Evolutionary conservation across 371 early-diverging fungal genomes (phyloP).

Genomic region (Mortierella sp.): DNA sequence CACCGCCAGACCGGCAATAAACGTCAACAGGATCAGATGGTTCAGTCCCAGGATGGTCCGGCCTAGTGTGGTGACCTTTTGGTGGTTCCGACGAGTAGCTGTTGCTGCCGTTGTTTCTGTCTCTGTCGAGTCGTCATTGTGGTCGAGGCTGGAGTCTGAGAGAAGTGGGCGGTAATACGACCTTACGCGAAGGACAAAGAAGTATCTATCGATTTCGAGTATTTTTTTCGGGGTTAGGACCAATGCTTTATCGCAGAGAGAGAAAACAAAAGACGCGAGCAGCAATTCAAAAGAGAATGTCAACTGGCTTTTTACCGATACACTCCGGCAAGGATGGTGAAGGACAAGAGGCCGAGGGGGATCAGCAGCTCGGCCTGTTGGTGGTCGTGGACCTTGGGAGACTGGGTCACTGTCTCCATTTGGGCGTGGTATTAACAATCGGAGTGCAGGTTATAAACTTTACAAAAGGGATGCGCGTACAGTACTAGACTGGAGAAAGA

Average conservation of each 20-base stretch:
- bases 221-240: too few species aligned
- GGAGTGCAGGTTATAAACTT: too few species aligned
- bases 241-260: not conserved
- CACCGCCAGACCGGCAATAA: slow-evolving; percentile 24
- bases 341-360: slow-evolving; percentile 36
- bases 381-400: slow-evolving; percentile 9
- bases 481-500: not conserved
- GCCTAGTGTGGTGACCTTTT: slow-evolving; percentile 16
- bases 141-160: slow-evolving; percentile 23
- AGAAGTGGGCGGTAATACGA: slow-evolving; percentile 41
- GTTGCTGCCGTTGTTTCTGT: not conserved
- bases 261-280: not conserved
- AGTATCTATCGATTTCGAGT: slow-evolving; percentile 22
- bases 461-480: not conserved
- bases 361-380: slow-evolving; percentile 34
- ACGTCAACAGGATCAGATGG: slow-evolving; percentile 23
- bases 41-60: slow-evolving; percentile 25
- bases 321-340: slow-evolving; percentile 32
- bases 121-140: slow-evolving; percentile 5
- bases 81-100: not conserved
- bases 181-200: slow-evolving; percentile 40
- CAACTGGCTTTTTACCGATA: slow-evolving; percentile 26
- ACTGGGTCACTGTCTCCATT: not conserved
- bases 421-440: too few species aligned
- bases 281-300: too few species aligned